phyloP scores from a whole-genome alignment of 805 yeast genomes.

The Ogataea pini region DNA sequence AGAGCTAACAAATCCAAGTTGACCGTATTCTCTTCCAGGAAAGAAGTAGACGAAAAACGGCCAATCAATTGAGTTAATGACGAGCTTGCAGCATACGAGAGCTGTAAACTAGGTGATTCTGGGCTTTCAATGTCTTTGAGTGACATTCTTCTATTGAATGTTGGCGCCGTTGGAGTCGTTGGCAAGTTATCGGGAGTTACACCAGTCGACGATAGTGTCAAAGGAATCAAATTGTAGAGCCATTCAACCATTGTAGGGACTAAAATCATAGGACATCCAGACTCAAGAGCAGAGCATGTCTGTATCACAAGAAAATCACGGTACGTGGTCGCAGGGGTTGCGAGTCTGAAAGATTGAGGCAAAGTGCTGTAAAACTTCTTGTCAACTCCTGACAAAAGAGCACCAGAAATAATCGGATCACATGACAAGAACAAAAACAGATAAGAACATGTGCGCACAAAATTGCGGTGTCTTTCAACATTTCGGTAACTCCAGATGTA shows the following conservation, averaged over 20 bases:
- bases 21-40: conserved; percentile 40
- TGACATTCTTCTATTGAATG: conserved; percentile 20
- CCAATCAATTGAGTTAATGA: conserved; percentile 45
- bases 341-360: conserved; percentile 51
- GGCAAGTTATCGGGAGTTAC: neutral
- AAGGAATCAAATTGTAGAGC: conserved; percentile 60
- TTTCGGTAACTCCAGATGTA: conserved; percentile 53
- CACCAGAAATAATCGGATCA: conserved; percentile 38
- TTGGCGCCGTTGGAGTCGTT: conserved; percentile 11
- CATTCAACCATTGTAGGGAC: conserved; percentile 57
- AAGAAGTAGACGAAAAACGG: conserved; percentile 39
- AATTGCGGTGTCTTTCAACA: conserved; percentile 39
- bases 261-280: conserved; percentile 37
- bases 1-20: conserved; percentile 61
- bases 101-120: conserved; percentile 33
- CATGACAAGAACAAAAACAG: conserved; percentile 50
- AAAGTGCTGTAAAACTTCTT: conserved; percentile 44
- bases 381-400: conserved; percentile 48
- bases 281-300: conserved; percentile 43
- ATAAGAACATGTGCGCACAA: conserved; percentile 52
- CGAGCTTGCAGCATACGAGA: conserved; percentile 53
- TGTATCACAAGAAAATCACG: conserved; percentile 66
- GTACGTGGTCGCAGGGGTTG: conserved; percentile 46
- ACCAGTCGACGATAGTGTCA: conserved; percentile 23
- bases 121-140: conserved; percentile 9